Evolutionary conservation across 768 basidiomycete species (phyloP).

Genomic region (Psilocybe cubensis): DNA sequence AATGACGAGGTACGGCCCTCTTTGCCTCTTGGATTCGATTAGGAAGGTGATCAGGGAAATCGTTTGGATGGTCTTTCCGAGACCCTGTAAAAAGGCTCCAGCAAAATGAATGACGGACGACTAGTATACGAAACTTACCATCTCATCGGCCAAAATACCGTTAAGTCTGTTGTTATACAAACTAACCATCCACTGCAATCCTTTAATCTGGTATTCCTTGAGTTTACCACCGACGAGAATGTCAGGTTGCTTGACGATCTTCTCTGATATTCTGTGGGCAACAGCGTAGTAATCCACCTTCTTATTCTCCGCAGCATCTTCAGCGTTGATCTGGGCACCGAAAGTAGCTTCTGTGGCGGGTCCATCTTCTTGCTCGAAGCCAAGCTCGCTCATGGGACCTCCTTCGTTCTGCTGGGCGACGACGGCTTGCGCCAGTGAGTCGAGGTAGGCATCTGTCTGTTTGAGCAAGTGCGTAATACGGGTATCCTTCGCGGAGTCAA

Average conservation of each 20-base stretch:
- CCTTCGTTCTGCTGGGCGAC: constrained; percentile 87
- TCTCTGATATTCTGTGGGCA: constrained; percentile 92
- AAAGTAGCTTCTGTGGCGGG: constrained; percentile 88
- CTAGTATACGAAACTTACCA: constrained; percentile 53
- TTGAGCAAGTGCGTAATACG: constrained; percentile 95
- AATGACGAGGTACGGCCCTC: constrained; percentile 95
- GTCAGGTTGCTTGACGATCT: constrained; percentile 68
- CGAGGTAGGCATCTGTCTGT: constrained; percentile 94
- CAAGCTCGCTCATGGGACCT: constrained; percentile 41
- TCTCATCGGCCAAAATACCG: constrained; percentile 94
- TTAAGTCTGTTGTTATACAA: constrained; percentile 96
- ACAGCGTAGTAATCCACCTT: constrained; percentile 97
- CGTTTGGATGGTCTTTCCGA: constrained; percentile 93
- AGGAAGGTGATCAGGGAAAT: constrained; percentile 96
- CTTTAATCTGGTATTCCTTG: constrained; percentile 95
- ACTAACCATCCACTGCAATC: constrained; percentile 98
- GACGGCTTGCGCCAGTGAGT: constrained; percentile 93
- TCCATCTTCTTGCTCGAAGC: constrained; percentile 68
- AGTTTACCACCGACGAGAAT: constrained; percentile 86
- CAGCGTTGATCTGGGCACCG: constrained; percentile 75
- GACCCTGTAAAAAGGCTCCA: constrained; percentile 60
- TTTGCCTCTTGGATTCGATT: constrained; percentile 87
- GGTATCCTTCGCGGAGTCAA: constrained; percentile 98
- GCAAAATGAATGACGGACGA: neutral
- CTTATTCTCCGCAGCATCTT: constrained; percentile 62